These are phyloP conservation scores for Backusella liffmaniae DNA, from an alignment of 192 early-diverging fungal species.

Conservation along the genomic window DNA sequence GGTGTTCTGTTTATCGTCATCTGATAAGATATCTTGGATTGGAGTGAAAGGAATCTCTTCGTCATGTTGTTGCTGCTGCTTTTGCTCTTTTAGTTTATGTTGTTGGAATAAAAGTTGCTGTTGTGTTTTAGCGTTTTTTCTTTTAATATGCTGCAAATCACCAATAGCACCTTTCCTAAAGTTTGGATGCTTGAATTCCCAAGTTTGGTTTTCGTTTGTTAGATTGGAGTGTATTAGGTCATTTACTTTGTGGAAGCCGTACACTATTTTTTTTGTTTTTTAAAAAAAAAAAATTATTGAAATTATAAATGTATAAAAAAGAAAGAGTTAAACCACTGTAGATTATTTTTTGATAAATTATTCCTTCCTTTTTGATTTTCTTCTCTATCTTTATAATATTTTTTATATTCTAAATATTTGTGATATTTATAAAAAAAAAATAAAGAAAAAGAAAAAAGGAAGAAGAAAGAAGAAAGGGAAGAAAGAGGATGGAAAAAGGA, in stretches of 20 bases:
- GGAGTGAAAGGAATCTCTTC: background rate
- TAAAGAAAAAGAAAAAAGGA: background rate
- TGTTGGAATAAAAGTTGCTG: background rate
- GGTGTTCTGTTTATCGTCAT: constrained; percentile 13
- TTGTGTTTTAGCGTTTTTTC: constrained; percentile 35
- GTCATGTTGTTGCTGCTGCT: constrained; percentile 1
- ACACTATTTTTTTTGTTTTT: constrained; percentile 33
- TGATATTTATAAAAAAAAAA: background rate
- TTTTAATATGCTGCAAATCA: constrained; percentile 45
- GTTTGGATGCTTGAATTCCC: constrained; percentile 87
- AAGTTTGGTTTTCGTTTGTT: constrained; percentile 66
- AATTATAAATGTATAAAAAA: background rate
- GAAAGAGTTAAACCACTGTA: background rate
- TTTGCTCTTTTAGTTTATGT: constrained; percentile 6
- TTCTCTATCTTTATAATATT: background rate
- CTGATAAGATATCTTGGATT: background rate
- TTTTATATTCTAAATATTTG: background rate
- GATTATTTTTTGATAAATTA: background rate
- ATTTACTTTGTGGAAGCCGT: constrained; percentile 54
- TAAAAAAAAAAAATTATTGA: background rate
- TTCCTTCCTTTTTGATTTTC: background rate
- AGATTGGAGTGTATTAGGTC: constrained; percentile 55
- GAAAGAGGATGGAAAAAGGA: background rate
- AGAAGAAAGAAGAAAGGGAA: background rate
- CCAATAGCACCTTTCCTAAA: constrained; percentile 66